phyloP scores from a whole-genome alignment of 495 filamentous ascomycete species.

The Podospora comata region DNA sequence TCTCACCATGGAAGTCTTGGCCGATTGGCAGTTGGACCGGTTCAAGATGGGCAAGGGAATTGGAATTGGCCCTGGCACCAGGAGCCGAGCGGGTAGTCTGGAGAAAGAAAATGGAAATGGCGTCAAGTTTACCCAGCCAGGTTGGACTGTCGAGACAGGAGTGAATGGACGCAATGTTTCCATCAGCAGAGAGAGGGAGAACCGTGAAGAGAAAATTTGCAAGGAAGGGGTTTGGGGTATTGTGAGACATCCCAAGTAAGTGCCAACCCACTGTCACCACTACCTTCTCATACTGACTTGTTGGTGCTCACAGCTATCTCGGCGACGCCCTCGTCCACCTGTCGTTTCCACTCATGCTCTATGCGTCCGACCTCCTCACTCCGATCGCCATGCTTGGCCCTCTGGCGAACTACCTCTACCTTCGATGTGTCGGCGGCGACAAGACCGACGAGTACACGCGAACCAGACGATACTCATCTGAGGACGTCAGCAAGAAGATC shows the following conservation, averaged over 20 bases:
- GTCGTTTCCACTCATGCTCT: constrained; percentile 50
- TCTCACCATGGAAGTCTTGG: constrained; percentile 51
- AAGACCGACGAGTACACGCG: constrained; percentile 50
- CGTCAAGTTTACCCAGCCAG: constrained; percentile 18
- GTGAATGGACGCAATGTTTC: constrained; percentile 51
- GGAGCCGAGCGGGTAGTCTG: neutral
- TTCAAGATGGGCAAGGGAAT: constrained; percentile 34
- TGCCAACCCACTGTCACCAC: neutral
- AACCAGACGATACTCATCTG: constrained; percentile 45
- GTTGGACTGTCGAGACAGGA: constrained; percentile 51
- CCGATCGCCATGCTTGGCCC: constrained; percentile 54
- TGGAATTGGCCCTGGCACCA: neutral
- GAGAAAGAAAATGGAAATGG: neutral
- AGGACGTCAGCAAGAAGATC: constrained; percentile 47
- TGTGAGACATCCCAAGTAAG: constrained; percentile 60
- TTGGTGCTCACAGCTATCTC: constrained; percentile 46
- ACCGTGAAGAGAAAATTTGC: constrained; percentile 31
- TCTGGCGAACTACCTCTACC: constrained; percentile 55
- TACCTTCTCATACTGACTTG: constrained; percentile 8
- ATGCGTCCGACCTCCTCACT: constrained; percentile 49
- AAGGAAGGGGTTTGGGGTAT: constrained; percentile 58
- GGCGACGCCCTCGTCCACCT: constrained; percentile 55
- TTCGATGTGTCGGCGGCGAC: constrained; percentile 54
- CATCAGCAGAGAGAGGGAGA: constrained; percentile 33
- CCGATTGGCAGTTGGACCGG: constrained; percentile 50